Evolutionary conservation across 805 yeast genomes (phyloP).

Genomic region (Danielia oregonensis): DNA sequence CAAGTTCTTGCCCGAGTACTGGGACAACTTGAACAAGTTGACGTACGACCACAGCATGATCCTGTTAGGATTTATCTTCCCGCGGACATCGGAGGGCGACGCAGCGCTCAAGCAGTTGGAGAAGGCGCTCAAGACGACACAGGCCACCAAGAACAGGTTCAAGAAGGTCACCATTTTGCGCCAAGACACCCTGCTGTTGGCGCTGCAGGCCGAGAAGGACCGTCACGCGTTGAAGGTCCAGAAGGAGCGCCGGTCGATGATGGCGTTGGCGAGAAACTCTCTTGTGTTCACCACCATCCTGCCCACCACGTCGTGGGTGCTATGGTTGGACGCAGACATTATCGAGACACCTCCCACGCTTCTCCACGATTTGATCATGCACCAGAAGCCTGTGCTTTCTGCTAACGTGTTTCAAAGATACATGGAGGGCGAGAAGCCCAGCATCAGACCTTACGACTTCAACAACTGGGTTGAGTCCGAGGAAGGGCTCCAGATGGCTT

Average conservation of each 20-base stretch:
- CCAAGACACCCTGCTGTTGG: slow-evolving; percentile 80
- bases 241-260: slow-evolving; percentile 80
- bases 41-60: slow-evolving; percentile 81
- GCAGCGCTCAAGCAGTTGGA: slow-evolving; percentile 68
- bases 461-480: slow-evolving; percentile 93
- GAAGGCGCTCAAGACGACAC: slow-evolving; percentile 67
- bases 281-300: slow-evolving; percentile 82
- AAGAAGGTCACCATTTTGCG: slow-evolving; percentile 83
- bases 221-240: slow-evolving; percentile 86
- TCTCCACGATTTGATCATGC: slow-evolving; percentile 82
- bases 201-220: slow-evolving; percentile 76
- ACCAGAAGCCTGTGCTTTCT: slow-evolving; percentile 81
- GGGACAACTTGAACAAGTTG: slow-evolving; percentile 75
- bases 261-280: slow-evolving; percentile 95
- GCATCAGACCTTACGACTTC: slow-evolving; percentile 86
- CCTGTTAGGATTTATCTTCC: slow-evolving; percentile 89
- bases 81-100: slow-evolving; percentile 81
- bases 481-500: slow-evolving; percentile 73
- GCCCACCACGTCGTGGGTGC: slow-evolving; percentile 89
- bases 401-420: slow-evolving; percentile 93
- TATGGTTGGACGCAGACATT: slow-evolving; percentile 96
- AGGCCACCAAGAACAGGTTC: slow-evolving; percentile 63
- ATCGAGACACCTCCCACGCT: slow-evolving; percentile 81
- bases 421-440: slow-evolving; percentile 52
- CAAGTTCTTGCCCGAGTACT: slow-evolving; percentile 77